phyloP scores from a whole-genome alignment of 495 filamentous ascomycete genomes.

The Chaetomium tenue region DNA sequence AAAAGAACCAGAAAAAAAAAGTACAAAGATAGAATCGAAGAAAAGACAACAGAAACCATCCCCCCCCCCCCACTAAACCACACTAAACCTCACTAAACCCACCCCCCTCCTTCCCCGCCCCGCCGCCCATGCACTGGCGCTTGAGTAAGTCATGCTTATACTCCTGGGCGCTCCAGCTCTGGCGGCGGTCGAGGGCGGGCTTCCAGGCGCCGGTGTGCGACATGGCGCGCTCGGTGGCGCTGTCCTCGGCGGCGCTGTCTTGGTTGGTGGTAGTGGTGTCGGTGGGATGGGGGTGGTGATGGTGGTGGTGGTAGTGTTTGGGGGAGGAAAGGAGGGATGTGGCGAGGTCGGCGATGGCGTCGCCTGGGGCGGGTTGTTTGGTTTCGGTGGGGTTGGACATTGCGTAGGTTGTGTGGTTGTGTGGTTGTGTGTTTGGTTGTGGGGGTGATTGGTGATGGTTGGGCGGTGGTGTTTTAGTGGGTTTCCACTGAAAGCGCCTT shows the following conservation, averaged over 20 bases:
- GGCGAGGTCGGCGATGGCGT: background rate
- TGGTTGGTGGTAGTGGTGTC: background rate
- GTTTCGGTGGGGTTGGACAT: background rate
- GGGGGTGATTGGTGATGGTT: background rate
- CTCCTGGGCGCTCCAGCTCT: slow-evolving; percentile 51
- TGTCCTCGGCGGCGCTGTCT: background rate
- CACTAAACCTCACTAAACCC: slow-evolving; percentile 30
- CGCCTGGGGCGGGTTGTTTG: background rate
- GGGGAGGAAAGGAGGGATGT: slow-evolving; percentile 2
- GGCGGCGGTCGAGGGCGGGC: slow-evolving; percentile 42
- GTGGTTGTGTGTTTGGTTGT: too few species aligned
- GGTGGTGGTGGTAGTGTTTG: background rate
- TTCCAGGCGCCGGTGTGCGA: slow-evolving; percentile 41
- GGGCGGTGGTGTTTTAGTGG: background rate
- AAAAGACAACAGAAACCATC: background rate
- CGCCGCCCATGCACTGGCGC: slow-evolving; percentile 30
- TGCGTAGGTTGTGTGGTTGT: background rate
- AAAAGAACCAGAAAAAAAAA: background rate
- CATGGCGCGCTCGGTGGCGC: slow-evolving; percentile 38
- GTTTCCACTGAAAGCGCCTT: background rate
- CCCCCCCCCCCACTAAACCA: background rate
- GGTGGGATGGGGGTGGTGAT: background rate
- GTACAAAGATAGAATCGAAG: background rate
- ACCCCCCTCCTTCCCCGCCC: slow-evolving; percentile 20
- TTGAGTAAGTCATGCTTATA: slow-evolving; percentile 43